Evolutionary conservation across 2,329 filamentous ascomycete genomes (phyloP), one percentile per base, ranked within the genome.

Genomic region (Xylariaceae sp.): DNA sequence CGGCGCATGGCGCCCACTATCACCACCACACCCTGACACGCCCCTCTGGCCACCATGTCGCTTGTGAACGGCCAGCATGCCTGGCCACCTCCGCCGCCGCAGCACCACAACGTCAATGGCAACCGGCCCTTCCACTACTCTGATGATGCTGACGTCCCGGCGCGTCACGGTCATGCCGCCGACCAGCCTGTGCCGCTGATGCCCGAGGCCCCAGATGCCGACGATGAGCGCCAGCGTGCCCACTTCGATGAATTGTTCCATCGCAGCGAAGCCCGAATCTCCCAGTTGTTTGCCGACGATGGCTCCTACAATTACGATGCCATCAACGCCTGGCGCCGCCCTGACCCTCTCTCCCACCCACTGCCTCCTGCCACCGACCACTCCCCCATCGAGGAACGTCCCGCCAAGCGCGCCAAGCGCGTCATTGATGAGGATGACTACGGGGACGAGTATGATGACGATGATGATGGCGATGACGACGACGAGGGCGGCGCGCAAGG

Each of bases 361-460:
- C 62, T 64, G 52, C 78, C 65, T 36, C 64, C 70, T 43, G 61
- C 75, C 42, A 75, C 70, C 59, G 72, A 79, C 60, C 66, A 82
- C 53, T 60, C 67, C 42, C 67, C 71, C 29, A 65, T 73, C 46
- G 65, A 66, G 46, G 72, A 81, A 51, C 73, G 76, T 33, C 75
- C 78, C 23, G 63, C 71, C 37, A 94, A 92, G 63, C 83, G 84
- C 61, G 71, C 77, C 29, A 83, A 82, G 58, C 74, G 85, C 51
- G 70, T 77, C 55, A 88, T 90, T 69, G 78, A 88, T 49, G 85
- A 90, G 56, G 83, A 88, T 50, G 82, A 90, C 60, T 89, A 90
- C 53, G 84, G 83, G 46, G 84, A 90, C 50, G 88, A 94, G 37
- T 83, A 90, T 26, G 83, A 86, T 12, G 75, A 82, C 8, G 81